phyloP scores from a whole-genome alignment of 1,284 basidiomycete genomes.

The Boletus calvinii region DNA sequence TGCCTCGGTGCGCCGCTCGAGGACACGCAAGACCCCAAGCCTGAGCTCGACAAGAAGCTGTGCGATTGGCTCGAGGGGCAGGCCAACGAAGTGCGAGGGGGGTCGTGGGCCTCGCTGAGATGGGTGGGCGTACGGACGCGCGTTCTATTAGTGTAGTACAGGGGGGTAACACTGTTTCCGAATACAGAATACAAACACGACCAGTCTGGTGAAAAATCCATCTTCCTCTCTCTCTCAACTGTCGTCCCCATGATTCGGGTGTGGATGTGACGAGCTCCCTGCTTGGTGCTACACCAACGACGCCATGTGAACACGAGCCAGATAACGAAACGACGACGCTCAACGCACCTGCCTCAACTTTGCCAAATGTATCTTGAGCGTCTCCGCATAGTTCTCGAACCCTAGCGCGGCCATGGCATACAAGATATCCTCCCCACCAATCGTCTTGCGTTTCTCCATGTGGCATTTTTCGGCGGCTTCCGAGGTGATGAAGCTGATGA shows the following conservation, averaged over 20 bases:
- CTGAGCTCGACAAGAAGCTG: conserved; percentile 31
- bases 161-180: conserved; percentile 6
- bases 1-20: too few species aligned
- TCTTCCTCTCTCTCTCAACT: conserved; percentile 7
- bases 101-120: neutral
- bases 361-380: conserved; percentile 84
- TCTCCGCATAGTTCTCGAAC: conserved; percentile 94
- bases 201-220: neutral
- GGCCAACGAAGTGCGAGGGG: too few species aligned
- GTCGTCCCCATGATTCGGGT: conserved; percentile 27
- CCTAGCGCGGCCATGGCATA: conserved; percentile 87
- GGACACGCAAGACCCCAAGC: too few species aligned
- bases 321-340: neutral
- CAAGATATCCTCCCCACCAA: conserved; percentile 89
- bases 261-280: conserved; percentile 29
- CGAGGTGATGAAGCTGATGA: conserved; percentile 92
- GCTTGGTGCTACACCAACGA: conserved; percentile 27
- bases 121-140: neutral
- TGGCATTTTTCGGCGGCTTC: conserved; percentile 89
- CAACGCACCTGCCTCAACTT: conserved; percentile 77
- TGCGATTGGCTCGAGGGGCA: conserved; percentile 42
- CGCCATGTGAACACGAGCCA: too few species aligned
- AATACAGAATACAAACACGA: conserved; percentile 24
- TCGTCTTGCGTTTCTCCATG: conserved; percentile 83
- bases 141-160: conserved; percentile 21